A percentile compares a stretch with the other conserved stretches of the same genome.
Evolutionary conservation across 441 rosid genomes (phyloP).

Genomic region (Melastoma candidum): DNA sequence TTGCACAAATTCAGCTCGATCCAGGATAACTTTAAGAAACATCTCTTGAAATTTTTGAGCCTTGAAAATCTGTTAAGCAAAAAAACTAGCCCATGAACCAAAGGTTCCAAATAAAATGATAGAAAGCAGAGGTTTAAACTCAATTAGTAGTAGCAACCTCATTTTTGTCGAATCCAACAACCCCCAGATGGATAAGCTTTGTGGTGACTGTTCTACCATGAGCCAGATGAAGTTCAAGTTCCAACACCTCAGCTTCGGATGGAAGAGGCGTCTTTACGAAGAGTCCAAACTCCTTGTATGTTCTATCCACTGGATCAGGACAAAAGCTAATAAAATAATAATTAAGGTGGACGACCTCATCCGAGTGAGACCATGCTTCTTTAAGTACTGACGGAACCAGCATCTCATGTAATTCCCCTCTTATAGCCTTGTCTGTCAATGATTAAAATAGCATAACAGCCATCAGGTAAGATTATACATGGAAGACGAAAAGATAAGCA

Average conservation of each 20-base stretch:
- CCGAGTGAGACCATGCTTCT: slow-evolving; percentile 43
- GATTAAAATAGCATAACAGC: slow-evolving; percentile 8
- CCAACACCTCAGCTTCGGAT: slow-evolving; percentile 63
- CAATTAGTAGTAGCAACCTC: slow-evolving; percentile 42
- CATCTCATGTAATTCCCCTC: slow-evolving; percentile 76
- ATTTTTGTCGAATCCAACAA: slow-evolving; percentile 31
- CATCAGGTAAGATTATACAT: slow-evolving; percentile 12
- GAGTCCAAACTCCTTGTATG: slow-evolving; percentile 69
- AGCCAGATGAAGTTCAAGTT: slow-evolving; percentile 84
- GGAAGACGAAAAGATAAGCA: slow-evolving; percentile 5
- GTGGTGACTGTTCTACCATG: slow-evolving; percentile 67
- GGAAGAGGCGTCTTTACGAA: slow-evolving; percentile 79
- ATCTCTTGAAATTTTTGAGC: slow-evolving; percentile 80
- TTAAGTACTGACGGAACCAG: slow-evolving; percentile 55
- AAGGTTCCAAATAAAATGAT: slow-evolving; percentile 3
- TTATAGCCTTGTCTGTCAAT: slow-evolving; percentile 43
- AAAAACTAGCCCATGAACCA: neutral
- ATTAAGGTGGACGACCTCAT: slow-evolving; percentile 34
- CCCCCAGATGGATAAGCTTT: slow-evolving; percentile 47
- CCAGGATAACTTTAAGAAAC: slow-evolving; percentile 70
- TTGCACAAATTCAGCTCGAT: slow-evolving; percentile 41
- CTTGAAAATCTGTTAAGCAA: slow-evolving; percentile 43
- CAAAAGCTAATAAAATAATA: slow-evolving; percentile 52
- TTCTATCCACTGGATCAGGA: slow-evolving; percentile 79
- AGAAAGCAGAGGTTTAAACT: slow-evolving; percentile 6